A percentile compares a stretch with the other conserved stretches of the same genome.
Conservation (phyloP, 345 rosid species). For the Arabidopsis arenosa region DNA sequence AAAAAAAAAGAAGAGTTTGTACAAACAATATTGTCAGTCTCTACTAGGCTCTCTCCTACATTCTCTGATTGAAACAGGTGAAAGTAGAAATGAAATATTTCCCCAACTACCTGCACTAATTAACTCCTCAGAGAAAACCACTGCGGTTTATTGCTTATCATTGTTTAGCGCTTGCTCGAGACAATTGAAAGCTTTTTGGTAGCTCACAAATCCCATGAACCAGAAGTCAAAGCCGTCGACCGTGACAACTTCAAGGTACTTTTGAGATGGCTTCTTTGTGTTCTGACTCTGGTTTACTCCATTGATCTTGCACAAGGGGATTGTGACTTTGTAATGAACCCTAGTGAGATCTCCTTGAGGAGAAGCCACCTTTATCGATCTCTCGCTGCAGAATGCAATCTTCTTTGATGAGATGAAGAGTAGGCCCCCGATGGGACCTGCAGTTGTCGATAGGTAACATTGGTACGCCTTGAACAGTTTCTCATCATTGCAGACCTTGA, state of each 20-base stretch:
- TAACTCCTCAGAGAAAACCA: slow-evolving; percentile 41
- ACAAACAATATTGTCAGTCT: slow-evolving; percentile 37
- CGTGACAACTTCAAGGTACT: slow-evolving; percentile 71
- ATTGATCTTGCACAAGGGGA: slow-evolving; percentile 65
- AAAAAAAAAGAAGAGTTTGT: slow-evolving; percentile 22
- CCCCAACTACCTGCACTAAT: slow-evolving; percentile 22
- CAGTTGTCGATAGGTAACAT: slow-evolving; percentile 63
- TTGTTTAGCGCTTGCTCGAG: slow-evolving; percentile 54
- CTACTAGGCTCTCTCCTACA: slow-evolving; percentile 34
- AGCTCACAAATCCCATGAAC: slow-evolving; percentile 87
- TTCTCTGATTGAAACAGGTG: slow-evolving; percentile 33
- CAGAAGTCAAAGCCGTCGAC: slow-evolving; percentile 82
- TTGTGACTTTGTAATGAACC: slow-evolving; percentile 61
- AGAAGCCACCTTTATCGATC: slow-evolving; percentile 50
- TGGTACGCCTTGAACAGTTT: slow-evolving; percentile 58
- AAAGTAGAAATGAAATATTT: slow-evolving; percentile 28
- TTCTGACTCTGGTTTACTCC: slow-evolving; percentile 58
- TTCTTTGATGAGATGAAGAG: slow-evolving; percentile 55
- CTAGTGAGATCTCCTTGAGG: slow-evolving; percentile 52
- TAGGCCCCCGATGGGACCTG: slow-evolving; percentile 65
- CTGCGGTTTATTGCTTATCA: slow-evolving; percentile 23
- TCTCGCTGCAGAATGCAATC: slow-evolving; percentile 56
- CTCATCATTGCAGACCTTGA: slow-evolving; percentile 56
- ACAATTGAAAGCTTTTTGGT: slow-evolving; percentile 65
- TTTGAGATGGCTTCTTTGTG: slow-evolving; percentile 68